Conservation (phyloP, 148 eudicot species). For the Camellia japonica region DNA sequence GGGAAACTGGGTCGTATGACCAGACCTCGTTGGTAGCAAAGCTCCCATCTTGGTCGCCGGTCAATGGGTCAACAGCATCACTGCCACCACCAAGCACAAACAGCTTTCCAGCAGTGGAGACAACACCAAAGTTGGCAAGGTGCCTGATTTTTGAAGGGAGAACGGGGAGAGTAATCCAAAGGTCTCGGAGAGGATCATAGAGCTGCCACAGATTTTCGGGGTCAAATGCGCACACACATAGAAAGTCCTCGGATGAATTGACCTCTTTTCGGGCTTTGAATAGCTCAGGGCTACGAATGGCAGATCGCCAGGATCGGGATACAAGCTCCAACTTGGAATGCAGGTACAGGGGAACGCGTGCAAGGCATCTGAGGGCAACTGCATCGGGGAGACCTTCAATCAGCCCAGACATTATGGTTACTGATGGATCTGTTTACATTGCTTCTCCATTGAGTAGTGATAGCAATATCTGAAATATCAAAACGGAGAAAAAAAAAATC, state of each 20-base stretch:
- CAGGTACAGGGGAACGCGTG: constrained; percentile 76
- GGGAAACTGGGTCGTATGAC: constrained; percentile 72
- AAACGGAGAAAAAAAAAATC: not conserved
- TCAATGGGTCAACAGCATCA: constrained; percentile 88
- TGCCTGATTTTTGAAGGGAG: constrained; percentile 82
- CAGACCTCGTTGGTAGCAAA: constrained; percentile 91
- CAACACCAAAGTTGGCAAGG: constrained; percentile 82
- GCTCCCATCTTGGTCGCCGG: constrained; percentile 92
- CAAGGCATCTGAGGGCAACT: constrained; percentile 86
- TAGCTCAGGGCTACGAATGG: constrained; percentile 73
- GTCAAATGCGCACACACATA: constrained; percentile 87
- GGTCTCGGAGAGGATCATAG: constrained; percentile 65
- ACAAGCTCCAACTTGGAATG: constrained; percentile 75
- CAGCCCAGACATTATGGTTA: constrained; percentile 58
- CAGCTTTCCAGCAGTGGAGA: constrained; percentile 72
- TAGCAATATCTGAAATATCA: constrained; percentile 15
- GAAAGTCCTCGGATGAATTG: constrained; percentile 56
- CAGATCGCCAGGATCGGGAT: constrained; percentile 79
- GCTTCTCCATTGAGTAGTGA: constrained; percentile 12
- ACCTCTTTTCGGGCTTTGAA: constrained; percentile 78
- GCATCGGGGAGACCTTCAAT: constrained; percentile 98
- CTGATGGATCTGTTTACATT: constrained; percentile 18
- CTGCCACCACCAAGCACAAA: constrained; percentile 94
- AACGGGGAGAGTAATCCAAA: constrained; percentile 81
- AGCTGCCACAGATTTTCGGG: constrained; percentile 95